phyloP scores from a whole-genome alignment of 768 basidiomycete species.

The Mrakia frigida region DNA sequence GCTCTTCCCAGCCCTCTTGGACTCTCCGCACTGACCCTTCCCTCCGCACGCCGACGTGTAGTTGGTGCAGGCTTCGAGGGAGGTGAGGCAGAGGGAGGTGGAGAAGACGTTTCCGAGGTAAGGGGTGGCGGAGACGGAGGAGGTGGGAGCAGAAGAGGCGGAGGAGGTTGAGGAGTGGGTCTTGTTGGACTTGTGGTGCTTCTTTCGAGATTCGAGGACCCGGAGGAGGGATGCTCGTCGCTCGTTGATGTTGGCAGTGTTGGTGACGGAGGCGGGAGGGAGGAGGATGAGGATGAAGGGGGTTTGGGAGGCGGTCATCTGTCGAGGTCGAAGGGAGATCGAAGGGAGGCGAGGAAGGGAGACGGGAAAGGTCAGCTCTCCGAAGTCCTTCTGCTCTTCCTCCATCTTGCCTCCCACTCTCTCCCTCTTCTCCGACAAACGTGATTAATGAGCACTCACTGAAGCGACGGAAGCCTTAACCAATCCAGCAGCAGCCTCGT shows the following conservation, averaged over 20 bases:
- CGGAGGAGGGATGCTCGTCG: background rate
- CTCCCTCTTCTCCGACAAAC: background rate
- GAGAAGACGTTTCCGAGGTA: conserved; percentile 50
- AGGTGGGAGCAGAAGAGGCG: background rate
- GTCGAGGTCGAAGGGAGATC: background rate
- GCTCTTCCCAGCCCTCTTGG: conserved; percentile 55
- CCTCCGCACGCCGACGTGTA: conserved; percentile 65
- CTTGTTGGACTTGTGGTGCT: conserved; percentile 7
- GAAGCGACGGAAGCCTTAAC: conserved; percentile 53
- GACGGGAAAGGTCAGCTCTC: conserved; percentile 48
- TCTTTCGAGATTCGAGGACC: conserved; percentile 4
- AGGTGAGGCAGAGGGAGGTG: conserved; percentile 59
- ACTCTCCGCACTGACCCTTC: conserved; percentile 60
- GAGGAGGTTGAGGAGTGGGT: background rate
- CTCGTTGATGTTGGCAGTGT: background rate
- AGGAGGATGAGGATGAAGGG: conserved; percentile 30
- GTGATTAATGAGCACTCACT: conserved; percentile 41
- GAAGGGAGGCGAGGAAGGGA: background rate
- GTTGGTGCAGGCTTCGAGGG: conserved; percentile 55
- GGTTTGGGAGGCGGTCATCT: conserved; percentile 26
- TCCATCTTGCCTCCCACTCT: background rate
- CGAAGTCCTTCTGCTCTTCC: too few species aligned
- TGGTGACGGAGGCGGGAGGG: conserved; percentile 9
- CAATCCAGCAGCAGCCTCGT: conserved; percentile 49
- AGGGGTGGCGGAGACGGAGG: background rate